Percentiles rank a stretch among this genome's conserved stretches.
Conservation (phyloP, 1,284 basidiomycete species). For the Tylopilus sp. region DNA sequence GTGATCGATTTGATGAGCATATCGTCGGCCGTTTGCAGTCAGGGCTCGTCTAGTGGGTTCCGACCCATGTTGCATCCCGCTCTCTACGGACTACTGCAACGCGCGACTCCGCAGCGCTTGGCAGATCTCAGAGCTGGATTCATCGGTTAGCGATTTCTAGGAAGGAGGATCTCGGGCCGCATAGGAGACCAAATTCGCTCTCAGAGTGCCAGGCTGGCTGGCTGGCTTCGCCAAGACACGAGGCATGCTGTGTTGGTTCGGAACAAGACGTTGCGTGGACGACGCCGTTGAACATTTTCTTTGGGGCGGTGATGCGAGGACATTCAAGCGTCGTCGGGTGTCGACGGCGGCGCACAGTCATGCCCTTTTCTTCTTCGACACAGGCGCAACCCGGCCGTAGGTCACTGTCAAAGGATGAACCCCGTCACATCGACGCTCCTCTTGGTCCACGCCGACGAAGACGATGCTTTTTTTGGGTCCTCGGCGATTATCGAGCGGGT, state of each 20-base stretch:
- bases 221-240: constrained; percentile 38
- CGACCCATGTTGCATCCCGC: no score
- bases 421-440: constrained; percentile 91
- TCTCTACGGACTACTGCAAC: no score
- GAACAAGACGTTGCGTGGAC: constrained; percentile 82
- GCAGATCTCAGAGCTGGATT: no score
- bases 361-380: background rate
- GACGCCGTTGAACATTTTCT: constrained; percentile 96
- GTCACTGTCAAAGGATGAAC: constrained; percentile 95
- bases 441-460: constrained; percentile 88
- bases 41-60: no score
- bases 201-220: no score
- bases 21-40: no score
- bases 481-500: constrained; percentile 85
- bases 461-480: constrained; percentile 96
- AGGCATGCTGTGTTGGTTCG: constrained; percentile 54
- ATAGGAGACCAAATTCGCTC: no score
- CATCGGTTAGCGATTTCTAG: no score
- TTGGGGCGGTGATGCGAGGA: constrained; percentile 91
- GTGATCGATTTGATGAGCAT: no score
- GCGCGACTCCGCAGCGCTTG: no score
- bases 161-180: no score
- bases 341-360: constrained; percentile 90
- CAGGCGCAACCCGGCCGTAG: constrained; percentile 80
- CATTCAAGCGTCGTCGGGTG: constrained; percentile 86